Base-by-base conservation (phyloP, 139 green algal species). In the Chlorella sp. region DNA sequence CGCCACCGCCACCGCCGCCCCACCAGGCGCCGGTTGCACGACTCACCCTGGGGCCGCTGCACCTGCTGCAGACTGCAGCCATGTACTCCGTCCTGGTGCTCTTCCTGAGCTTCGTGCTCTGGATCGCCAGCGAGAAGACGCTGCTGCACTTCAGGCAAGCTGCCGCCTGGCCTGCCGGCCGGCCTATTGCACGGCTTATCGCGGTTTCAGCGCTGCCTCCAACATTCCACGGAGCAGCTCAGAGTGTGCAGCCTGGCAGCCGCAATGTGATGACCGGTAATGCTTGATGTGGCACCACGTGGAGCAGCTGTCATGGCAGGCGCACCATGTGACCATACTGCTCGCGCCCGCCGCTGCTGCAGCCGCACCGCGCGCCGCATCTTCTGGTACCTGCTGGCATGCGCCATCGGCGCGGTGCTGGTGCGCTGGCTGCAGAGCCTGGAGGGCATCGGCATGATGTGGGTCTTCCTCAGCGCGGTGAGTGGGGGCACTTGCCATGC, bases 401-500 rank as follows among this genome's bases (percentile, higher is more conserved):
- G 88, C 56, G 81, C 84, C 48, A 41, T 91, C 9, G 81, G 73
- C 11, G 38, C 87, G 65, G 84, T 69, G 74, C 73, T 91, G 0
- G 80, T 89, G 28, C 80, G 73, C 40, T 85, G 64, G 80, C 74
- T 91, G 51, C 84, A 85, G 58, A 84, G 68, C 44, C 48, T 91
- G 19, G 84, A 91, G 44, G 88, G 87, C 54, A 22, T 88, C 32
- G 76, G 82, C 54, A 90, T 88, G 84, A 67, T 85, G 38, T 88
- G 82, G 73, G 72, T 92, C 26, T 69, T 92, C 22, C 51, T 92
- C 16, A 83, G 79, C 16, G 89, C 89, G 81, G 88, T 92, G 60
- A 79, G 89, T 19, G 28, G 3, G 41, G 26, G 56, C 46, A 8
- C 44, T 44, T 79, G 44, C 34, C 32, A 28, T 43, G n/a, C 5